A percentile compares a stretch with the other conserved stretches of the same genome.
phyloP scores from a whole-genome alignment of 2,329 filamentous ascomycete species.

The Stachybotrys elegans region DNA sequence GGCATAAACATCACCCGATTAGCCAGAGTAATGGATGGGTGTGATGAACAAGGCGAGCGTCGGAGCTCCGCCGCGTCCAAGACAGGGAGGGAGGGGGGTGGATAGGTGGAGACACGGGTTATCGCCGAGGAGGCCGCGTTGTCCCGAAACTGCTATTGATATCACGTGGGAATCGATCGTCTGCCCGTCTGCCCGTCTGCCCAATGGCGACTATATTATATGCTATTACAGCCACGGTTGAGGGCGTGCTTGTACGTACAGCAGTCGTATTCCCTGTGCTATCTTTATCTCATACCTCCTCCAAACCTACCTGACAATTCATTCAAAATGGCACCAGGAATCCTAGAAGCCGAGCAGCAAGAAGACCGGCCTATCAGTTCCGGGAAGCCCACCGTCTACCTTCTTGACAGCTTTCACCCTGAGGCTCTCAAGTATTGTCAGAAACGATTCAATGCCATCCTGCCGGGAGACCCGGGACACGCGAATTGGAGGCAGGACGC shows the following conservation, averaged over 20 bases:
- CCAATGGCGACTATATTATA: not conserved
- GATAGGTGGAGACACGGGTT: no score
- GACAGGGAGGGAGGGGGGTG: no score
- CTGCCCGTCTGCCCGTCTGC: not conserved
- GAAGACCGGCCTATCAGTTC: not conserved
- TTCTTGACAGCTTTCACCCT: conserved; percentile 33
- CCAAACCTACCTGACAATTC: not conserved
- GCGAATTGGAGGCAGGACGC: conserved; percentile 35
- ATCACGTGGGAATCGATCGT: no score
- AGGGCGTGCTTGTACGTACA: no score
- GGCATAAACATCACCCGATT: no score
- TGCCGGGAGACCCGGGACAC: conserved; percentile 25
- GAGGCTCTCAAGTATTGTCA: conserved; percentile 27
- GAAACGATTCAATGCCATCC: conserved; percentile 32
- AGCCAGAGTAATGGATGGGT: no score
- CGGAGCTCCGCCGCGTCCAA: no score
- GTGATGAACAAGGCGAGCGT: no score
- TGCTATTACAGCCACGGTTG: no score
- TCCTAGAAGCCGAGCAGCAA: not conserved
- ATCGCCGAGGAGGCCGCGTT: no score
- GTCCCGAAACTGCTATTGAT: no score
- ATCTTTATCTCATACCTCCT: not conserved
- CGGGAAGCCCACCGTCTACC: conserved; percentile 31
- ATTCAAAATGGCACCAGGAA: not conserved
- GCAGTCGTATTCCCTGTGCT: no score